Base-by-base conservation (phyloP, 768 basidiomycete species). In the Agrocybe pediades region DNA sequence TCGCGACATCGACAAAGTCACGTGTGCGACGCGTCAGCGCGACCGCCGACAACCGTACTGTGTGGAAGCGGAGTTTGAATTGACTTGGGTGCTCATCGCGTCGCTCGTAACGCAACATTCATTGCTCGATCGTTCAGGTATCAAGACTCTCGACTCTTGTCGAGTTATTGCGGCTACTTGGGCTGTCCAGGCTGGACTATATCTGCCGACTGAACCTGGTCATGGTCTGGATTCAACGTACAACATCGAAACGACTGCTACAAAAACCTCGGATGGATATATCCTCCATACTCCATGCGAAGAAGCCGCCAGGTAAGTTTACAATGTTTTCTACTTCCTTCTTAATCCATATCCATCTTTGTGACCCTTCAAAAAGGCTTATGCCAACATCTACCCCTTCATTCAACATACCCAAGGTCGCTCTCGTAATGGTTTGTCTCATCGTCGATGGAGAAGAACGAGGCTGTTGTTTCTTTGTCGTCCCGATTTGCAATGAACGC, bases 161-260 rank as follows among this genome's bases (percentile, higher is more conserved):
- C n/a, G n/a, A n/a, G n/a, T n/a, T n/a, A n/a, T n/a, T n/a, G n/a
- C n/a, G n/a, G n/a, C n/a, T n/a, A n/a, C n/a, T n/a, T n/a, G n/a
- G n/a, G n/a, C n/a, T n/a, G n/a, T n/a, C n/a, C n/a, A n/a, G n/a
- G 74, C 80, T 44, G 82, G 82, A 1, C 69, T 82, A 36, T 83
- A 77, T 56, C 74, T 82, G 42, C 66, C 83, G 40, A 76, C 79
- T 0, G 83, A 84, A 67, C 74, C 79, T 8, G 83, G 80, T 1
- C 84, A 85, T 54, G 84, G 82, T 13, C 65, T 85, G n/a, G 83
- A n/a, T n/a, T n/a, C n/a, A n/a, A n/a, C n/a, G n/a, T n/a, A n/a
- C n/a, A n/a, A n/a, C n/a, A n/a, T n/a, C n/a, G n/a, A 85, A 63
- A 85, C 84, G 6, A 85, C 82, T 13, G 84, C 82, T 9, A 82